Base-by-base conservation (phyloP, 176 grass and related monocot genomes). In the Guadua angustifolia region DNA sequence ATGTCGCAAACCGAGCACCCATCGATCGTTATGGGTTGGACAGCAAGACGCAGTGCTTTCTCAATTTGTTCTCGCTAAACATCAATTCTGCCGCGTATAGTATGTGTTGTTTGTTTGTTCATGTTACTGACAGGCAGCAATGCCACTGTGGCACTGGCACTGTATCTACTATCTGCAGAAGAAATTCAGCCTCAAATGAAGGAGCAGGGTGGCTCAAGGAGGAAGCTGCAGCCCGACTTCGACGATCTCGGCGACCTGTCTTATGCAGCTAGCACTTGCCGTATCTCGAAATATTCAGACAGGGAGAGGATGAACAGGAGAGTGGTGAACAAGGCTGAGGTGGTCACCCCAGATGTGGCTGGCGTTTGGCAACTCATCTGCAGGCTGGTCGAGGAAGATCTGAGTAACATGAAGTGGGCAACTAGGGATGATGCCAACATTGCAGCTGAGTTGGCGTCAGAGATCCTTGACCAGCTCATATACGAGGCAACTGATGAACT, bases 401-500 rank as follows among this genome's bases (percentile, higher is more conserved):
- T 92, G 3, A 88, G 50, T 38, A 56, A 38, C 57, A 26, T 71
- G 15, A 32, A 50, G 7, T 89, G 89, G 92, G 3, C 36, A 9
- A 2, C 35, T 4, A 82, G 65, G 12, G 75, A 78, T 33, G 71
- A 5, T 14, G 25, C 16, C 24, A 19, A 81, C 24, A 40, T 84
- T 2, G 83, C 56, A 43, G 65, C 79, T 0, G 79, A 68, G 18
- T 66, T 92, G 13, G 90, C 47, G 6, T 24, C 42, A 5, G 82
- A 22, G 7, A 55, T 90, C 26, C 69, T 92, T 55, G 85, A 90
- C 60, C 66, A 78, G 24, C 75, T 95, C 45, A 47, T 92, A 7
- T n/a, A 10, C 21, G 90, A 94, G 36, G 32, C 72, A 63, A 11
- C 77, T 7, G 73, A 33, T 47, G 85, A 88, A 55, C 60, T 95